phyloP scores from a whole-genome alignment of 495 filamentous ascomycete genomes.

The Penicillium paradoxum region DNA sequence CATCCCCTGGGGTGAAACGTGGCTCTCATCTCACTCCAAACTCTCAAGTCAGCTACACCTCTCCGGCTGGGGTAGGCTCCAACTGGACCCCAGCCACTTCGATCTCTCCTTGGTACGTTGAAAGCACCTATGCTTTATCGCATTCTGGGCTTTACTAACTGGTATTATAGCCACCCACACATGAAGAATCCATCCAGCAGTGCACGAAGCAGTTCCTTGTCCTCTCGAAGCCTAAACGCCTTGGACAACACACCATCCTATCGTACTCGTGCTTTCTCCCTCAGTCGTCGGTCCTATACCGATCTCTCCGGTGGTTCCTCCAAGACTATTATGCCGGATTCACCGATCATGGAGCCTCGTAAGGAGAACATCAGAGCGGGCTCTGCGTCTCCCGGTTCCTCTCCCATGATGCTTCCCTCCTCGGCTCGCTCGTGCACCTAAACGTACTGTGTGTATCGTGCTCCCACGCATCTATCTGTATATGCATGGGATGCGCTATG shows the following conservation, averaged over 20 bases:
- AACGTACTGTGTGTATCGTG: not conserved
- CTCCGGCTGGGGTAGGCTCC: conserved; percentile 35
- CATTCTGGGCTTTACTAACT: conserved; percentile 17
- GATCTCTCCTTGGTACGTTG: conserved; percentile 45
- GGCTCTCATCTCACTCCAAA: conserved; percentile 34
- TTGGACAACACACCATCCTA: conserved; percentile 30
- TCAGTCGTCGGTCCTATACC: conserved; percentile 27
- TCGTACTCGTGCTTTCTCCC: conserved; percentile 21
- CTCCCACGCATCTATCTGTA: not conserved
- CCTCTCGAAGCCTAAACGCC: conserved; percentile 25
- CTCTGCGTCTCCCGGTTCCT: conserved; percentile 33
- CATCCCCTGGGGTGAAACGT: conserved; percentile 35
- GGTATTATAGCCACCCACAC: conserved; percentile 28
- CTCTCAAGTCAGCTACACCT: conserved; percentile 40
- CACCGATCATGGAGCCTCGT: conserved; percentile 21
- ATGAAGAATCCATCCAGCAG: conserved; percentile 32
- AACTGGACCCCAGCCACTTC: conserved; percentile 48
- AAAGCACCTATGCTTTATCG: not conserved
- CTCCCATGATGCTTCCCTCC: conserved; percentile 27
- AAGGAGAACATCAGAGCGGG: conserved; percentile 34
- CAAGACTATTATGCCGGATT: conserved; percentile 27
- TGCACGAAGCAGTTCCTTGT: conserved; percentile 28
- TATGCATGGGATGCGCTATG: not conserved
- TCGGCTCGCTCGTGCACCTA: conserved; percentile 19
- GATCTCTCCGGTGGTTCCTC: conserved; percentile 30